phyloP scores from a whole-genome alignment of 2,329 filamentous ascomycete genomes.

The Nemania diffusa region DNA sequence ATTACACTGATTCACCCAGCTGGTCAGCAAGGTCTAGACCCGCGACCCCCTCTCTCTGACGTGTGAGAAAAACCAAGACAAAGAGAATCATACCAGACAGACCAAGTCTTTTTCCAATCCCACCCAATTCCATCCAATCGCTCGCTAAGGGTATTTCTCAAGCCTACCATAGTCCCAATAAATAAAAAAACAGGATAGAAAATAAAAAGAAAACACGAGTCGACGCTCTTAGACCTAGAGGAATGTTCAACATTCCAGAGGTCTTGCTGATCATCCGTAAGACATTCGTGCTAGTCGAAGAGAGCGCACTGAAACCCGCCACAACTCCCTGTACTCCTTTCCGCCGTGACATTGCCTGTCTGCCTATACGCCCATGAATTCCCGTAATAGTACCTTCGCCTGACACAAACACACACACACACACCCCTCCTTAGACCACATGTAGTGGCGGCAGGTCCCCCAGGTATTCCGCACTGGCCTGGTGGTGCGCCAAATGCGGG shows the following conservation, averaged over 20 bases:
- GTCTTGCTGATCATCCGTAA: neutral
- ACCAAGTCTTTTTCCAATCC: neutral
- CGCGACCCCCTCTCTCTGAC: neutral
- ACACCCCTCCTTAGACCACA: conserved; percentile 1
- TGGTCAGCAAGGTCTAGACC: neutral
- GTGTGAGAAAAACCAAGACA: neutral
- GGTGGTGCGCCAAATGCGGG: conserved; percentile 29
- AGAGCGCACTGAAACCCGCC: conserved; percentile 8
- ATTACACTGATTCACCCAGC: neutral
- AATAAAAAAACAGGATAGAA: too few species aligned
- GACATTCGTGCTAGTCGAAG: conserved; percentile 5
- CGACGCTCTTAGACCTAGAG: conserved; percentile 14
- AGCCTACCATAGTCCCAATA: conserved; percentile 2
- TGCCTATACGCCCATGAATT: conserved; percentile 10
- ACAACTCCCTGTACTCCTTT: conserved; percentile 23
- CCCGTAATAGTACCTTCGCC: neutral
- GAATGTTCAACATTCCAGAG: conserved; percentile 9
- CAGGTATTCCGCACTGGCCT: conserved; percentile 31
- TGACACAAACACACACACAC: too few species aligned
- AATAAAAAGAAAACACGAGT: conserved; percentile 12
- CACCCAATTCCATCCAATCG: conserved; percentile 4
- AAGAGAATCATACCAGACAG: neutral
- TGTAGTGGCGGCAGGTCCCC: conserved; percentile 17
- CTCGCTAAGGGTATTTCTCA: conserved; percentile 26
- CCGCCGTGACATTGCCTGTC: conserved; percentile 18